Conservation (phyloP, 2,329 filamentous ascomycete genomes). For the Neofusicoccum umdonicola region DNA sequence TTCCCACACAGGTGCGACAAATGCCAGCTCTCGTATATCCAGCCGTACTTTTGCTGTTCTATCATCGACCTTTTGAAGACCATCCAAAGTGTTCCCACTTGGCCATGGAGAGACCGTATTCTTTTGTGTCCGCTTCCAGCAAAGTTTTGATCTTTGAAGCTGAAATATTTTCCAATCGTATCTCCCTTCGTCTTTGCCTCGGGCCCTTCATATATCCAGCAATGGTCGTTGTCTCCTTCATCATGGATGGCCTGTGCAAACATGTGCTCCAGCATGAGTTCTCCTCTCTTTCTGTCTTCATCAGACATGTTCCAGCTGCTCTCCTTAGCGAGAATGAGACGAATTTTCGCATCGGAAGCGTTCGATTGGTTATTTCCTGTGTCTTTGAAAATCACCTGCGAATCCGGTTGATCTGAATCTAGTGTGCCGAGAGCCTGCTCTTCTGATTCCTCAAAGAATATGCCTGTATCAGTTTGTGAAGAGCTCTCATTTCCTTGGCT, state of each 20-base stretch:
- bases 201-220: background rate
- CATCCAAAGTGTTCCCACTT: background rate
- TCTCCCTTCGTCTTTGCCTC: background rate
- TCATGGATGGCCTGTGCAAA: background rate
- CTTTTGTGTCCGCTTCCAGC: background rate
- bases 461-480: too few relatives aligned
- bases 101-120: background rate
- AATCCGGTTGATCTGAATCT: too few relatives aligned
- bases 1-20: slow-evolving; percentile 6
- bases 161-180: accelerated
- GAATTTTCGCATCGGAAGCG: background rate
- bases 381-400: too few relatives aligned
- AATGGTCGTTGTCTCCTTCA: background rate
- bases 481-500: too few relatives aligned
- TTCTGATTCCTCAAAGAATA: too few relatives aligned
- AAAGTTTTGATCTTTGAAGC: background rate
- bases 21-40: background rate
- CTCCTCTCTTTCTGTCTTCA: background rate
- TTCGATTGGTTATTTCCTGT: background rate
- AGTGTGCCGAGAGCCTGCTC: too few relatives aligned
- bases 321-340: background rate
- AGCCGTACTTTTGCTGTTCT: background rate
- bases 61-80: background rate
- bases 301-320: background rate
- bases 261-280: background rate